Conservation (phyloP, 2,329 filamentous ascomycete genomes). For the Fusarium austroafricanum region DNA sequence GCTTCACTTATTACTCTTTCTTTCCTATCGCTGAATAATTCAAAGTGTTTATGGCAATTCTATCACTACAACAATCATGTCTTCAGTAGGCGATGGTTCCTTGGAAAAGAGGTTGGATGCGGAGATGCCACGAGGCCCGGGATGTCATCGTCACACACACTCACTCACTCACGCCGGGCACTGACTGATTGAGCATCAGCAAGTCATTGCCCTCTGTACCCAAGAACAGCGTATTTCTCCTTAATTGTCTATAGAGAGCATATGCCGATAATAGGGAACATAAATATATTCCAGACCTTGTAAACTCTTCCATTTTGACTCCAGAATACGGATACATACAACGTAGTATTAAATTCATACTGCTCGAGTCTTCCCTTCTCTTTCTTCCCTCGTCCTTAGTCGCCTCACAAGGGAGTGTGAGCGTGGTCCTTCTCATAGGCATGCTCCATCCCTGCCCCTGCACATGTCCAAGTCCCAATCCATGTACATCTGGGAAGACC, state of each 20-base stretch:
- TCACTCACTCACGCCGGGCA: slow-evolving; percentile 13
- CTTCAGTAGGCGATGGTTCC: slow-evolving; percentile 7
- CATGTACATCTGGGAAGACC: slow-evolving; percentile 22
- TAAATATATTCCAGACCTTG: slow-evolving; percentile 2
- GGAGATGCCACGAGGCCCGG: slow-evolving; percentile 40
- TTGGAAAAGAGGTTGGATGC: slow-evolving; percentile 34
- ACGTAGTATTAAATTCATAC: not conserved
- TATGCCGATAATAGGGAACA: not conserved
- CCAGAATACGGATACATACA: not conserved
- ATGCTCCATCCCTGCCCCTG: slow-evolving; percentile 17
- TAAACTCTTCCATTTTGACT: not conserved
- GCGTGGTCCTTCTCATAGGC: slow-evolving; percentile 21
- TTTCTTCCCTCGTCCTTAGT: slow-evolving; percentile 24
- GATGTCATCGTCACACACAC: slow-evolving; percentile 42
- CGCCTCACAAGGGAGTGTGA: slow-evolving; percentile 19
- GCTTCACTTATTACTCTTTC: no score
- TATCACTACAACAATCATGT: not conserved
- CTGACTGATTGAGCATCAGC: slow-evolving; percentile 26
- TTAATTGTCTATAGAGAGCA: not conserved
- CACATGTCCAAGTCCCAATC: slow-evolving; percentile 9
- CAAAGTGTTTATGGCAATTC: not conserved
- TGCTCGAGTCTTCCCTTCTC: not conserved
- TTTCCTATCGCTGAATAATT: no score
- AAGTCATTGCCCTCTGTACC: slow-evolving; percentile 5
- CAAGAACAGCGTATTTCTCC: not conserved